These are phyloP conservation scores for Piper longum DNA, from an alignment of 164 flowering plant species.

Conservation along the genomic window DNA sequence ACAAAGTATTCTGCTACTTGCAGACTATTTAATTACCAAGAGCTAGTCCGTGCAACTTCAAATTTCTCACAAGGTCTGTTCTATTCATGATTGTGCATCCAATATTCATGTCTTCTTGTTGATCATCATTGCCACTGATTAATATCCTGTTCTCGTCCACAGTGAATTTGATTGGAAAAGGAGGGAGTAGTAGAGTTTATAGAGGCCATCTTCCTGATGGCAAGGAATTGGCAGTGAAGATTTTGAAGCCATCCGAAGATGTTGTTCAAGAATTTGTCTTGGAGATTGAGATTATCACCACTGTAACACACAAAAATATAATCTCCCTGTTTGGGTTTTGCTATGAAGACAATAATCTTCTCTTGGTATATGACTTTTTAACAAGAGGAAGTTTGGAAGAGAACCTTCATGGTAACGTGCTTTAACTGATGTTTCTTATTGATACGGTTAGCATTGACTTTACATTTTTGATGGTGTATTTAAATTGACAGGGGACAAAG, in stretches of 20 bases:
- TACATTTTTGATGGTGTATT: background rate
- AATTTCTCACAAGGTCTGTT: slow-evolving; percentile 54
- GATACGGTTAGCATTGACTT: background rate
- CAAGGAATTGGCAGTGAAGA: slow-evolving; percentile 77
- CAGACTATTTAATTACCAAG: slow-evolving; percentile 51
- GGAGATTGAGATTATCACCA: slow-evolving; percentile 72
- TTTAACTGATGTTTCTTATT: background rate
- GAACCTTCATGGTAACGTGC: slow-evolving; percentile 63
- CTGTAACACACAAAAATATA: slow-evolving; percentile 67
- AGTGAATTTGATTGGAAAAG: slow-evolving; percentile 86
- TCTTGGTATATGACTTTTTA: slow-evolving; percentile 70
- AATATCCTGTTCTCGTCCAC: slow-evolving; percentile 4
- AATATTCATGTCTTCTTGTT: background rate
- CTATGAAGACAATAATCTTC: slow-evolving; percentile 49
- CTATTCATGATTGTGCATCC: background rate
- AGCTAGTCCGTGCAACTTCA: slow-evolving; percentile 59
- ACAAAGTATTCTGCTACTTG: slow-evolving; percentile 68
- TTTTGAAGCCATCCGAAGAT: slow-evolving; percentile 60
- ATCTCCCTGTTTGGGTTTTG: slow-evolving; percentile 79
- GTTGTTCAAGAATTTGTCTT: slow-evolving; percentile 48
- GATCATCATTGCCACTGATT: background rate
- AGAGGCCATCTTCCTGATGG: slow-evolving; percentile 73
- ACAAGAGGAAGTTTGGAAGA: slow-evolving; percentile 90
- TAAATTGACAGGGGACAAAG: slow-evolving; percentile 14
- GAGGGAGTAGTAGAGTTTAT: slow-evolving; percentile 83